Conservation (phyloP, 2,329 filamentous ascomycete genomes). For the Penicillium vulpinum region DNA sequence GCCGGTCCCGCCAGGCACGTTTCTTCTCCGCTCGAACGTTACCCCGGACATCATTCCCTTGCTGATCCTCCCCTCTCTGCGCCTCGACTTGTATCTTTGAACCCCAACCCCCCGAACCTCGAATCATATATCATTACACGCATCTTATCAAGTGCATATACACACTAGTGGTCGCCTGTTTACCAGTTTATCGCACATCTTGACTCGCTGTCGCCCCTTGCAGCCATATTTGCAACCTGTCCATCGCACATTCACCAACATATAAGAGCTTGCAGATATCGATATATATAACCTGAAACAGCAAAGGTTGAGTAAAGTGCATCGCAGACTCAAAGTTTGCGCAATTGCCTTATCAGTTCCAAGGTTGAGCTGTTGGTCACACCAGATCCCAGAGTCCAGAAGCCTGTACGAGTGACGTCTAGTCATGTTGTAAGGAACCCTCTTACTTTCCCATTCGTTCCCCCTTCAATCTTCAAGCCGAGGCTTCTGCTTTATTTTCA, state of each 20-base stretch:
- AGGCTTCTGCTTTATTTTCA: neutral
- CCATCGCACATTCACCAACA: neutral
- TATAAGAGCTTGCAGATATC: neutral
- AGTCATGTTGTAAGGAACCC: conserved; percentile 28
- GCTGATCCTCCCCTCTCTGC: conserved; percentile 12
- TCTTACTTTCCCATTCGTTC: neutral
- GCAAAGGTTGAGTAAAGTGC: neutral
- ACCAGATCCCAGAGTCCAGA: conserved; percentile 12
- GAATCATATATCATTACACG: neutral
- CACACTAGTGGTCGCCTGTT: no score
- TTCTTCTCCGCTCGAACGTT: conserved; percentile 20
- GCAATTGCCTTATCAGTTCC: neutral
- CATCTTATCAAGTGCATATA: neutral
- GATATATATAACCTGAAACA: neutral
- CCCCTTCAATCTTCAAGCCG: neutral
- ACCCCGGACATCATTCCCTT: conserved; percentile 20
- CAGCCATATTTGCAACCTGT: neutral
- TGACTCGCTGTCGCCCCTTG: neutral
- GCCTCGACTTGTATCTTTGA: neutral
- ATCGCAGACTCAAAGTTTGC: neutral
- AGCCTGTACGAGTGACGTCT: conserved; percentile 9
- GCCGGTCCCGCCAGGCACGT: conserved; percentile 20
- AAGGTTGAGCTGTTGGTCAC: conserved; percentile 11
- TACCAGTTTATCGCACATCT: neutral
- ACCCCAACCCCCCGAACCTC: neutral